Conservation (phyloP, 345 rosid species). For the Pelargonium nanum region DNA sequence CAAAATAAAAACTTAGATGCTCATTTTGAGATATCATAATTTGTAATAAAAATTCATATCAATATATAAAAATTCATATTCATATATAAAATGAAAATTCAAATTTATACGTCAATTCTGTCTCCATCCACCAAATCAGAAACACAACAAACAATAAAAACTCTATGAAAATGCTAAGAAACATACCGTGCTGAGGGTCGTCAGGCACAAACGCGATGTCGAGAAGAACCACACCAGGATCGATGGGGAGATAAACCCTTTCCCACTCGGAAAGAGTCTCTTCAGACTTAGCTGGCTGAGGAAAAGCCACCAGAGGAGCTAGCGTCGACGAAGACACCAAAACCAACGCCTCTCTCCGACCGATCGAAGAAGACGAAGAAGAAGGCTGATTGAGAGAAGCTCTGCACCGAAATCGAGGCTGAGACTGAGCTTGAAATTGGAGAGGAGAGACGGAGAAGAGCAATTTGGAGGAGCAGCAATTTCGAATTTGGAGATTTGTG, state of each 20-base stretch:
- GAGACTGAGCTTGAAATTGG: constrained; percentile 15
- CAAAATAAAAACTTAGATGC: too few relatives aligned
- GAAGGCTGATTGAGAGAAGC: constrained; percentile 25
- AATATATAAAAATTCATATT: too few relatives aligned
- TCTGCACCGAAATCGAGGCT: constrained; percentile 21
- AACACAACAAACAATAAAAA: not conserved
- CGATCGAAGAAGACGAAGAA: constrained; percentile 13
- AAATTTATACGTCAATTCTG: not conserved
- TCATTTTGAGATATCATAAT: too few relatives aligned
- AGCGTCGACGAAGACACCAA: constrained; percentile 20
- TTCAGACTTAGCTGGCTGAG: constrained; percentile 31
- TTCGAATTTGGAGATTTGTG: not conserved
- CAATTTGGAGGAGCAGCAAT: constrained; percentile 3
- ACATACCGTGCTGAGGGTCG: constrained; percentile 51
- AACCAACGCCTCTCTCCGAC: constrained; percentile 35
- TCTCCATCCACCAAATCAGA: not conserved
- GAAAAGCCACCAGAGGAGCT: constrained; percentile 17
- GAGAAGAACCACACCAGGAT: constrained; percentile 92
- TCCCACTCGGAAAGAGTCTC: constrained; percentile 75
- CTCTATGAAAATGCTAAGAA: not conserved
- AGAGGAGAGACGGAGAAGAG: constrained; percentile 18
- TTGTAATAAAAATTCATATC: too few relatives aligned
- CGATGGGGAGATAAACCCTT: constrained; percentile 57
- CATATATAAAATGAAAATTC: too few relatives aligned
- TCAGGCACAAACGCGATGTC: constrained; percentile 88